phyloP scores from a whole-genome alignment of 2,329 filamentous ascomycete genomes.

The Pseudogymnoascus sp. region DNA sequence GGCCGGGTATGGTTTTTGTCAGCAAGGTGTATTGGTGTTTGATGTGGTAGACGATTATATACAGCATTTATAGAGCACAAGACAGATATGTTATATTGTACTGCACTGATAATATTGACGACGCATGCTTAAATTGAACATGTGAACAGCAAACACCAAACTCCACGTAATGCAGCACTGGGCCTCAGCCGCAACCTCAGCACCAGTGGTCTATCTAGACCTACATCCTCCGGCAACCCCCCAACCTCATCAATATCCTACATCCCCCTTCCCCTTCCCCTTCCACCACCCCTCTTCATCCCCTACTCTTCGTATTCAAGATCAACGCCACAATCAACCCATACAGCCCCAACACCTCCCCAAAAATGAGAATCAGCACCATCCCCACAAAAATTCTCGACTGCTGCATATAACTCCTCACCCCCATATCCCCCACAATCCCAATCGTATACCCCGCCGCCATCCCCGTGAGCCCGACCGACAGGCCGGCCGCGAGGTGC shows the following conservation, averaged over 20 bases:
- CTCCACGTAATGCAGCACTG: slow-evolving; percentile 2
- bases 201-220: not conserved
- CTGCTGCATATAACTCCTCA: slow-evolving; percentile 93
- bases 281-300: not conserved
- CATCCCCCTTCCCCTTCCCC: not conserved
- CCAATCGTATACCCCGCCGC: slow-evolving; percentile 96
- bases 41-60: not conserved
- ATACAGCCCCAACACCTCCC: slow-evolving; percentile 92
- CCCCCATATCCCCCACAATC: slow-evolving; percentile 87
- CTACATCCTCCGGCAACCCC: not conserved
- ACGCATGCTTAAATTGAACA: slow-evolving; percentile 1
- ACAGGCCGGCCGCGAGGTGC: slow-evolving; percentile 84
- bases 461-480: slow-evolving; percentile 84
- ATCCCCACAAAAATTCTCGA: slow-evolving; percentile 95
- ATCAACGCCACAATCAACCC: slow-evolving; percentile 96
- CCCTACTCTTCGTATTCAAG: slow-evolving; percentile 67
- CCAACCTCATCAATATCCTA: not conserved
- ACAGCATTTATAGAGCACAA: not conserved
- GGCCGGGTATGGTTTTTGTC: not conserved
- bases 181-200: not conserved
- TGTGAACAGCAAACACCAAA: slow-evolving; percentile 1
- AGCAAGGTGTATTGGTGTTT: not conserved
- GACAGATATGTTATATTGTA: slow-evolving; percentile 1
- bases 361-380: slow-evolving; percentile 98
- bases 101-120: not conserved